phyloP scores from a whole-genome alignment of 768 basidiomycete genomes.

The Russula lepida region DNA sequence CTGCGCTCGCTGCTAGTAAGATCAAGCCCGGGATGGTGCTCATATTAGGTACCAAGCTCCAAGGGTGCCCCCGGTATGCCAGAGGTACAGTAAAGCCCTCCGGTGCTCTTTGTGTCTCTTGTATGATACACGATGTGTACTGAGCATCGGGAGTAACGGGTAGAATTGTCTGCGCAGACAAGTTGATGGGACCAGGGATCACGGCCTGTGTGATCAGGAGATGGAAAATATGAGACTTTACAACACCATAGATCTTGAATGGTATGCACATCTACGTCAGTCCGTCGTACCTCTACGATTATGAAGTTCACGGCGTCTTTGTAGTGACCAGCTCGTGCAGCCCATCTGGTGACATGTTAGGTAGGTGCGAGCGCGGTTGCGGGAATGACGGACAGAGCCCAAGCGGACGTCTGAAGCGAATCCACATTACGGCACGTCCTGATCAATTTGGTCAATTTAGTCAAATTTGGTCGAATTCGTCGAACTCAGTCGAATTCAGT shows the following conservation, averaged over 20 bases:
- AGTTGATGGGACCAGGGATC: constrained; percentile 33
- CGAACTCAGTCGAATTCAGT: too few relatives aligned
- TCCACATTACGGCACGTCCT: too few relatives aligned
- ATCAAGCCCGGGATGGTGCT: constrained; percentile 69
- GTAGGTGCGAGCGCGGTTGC: constrained; percentile 18
- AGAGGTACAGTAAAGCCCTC: constrained; percentile 36
- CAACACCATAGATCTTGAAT: background rate
- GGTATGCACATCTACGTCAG: constrained; percentile 32
- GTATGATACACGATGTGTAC: background rate
- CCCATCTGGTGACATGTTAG: constrained; percentile 21
- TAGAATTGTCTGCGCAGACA: constrained; percentile 39
- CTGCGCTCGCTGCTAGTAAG: constrained; percentile 62
- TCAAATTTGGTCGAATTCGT: too few relatives aligned
- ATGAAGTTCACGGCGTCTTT: constrained; percentile 25
- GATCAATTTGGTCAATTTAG: background rate
- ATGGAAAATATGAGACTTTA: background rate
- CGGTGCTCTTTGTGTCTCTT: background rate
- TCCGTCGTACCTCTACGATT: constrained; percentile 32
- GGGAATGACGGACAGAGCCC: constrained; percentile 21
- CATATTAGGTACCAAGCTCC: constrained; percentile 80
- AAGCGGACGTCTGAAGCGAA: constrained; percentile 6
- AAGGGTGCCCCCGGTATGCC: constrained; percentile 93
- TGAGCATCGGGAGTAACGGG: constrained; percentile 27
- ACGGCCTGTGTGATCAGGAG: constrained; percentile 16
- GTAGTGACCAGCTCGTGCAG: constrained; percentile 24